Evolutionary conservation across 257 asterid species (phyloP).

Genomic region (Solanum virginianum): DNA sequence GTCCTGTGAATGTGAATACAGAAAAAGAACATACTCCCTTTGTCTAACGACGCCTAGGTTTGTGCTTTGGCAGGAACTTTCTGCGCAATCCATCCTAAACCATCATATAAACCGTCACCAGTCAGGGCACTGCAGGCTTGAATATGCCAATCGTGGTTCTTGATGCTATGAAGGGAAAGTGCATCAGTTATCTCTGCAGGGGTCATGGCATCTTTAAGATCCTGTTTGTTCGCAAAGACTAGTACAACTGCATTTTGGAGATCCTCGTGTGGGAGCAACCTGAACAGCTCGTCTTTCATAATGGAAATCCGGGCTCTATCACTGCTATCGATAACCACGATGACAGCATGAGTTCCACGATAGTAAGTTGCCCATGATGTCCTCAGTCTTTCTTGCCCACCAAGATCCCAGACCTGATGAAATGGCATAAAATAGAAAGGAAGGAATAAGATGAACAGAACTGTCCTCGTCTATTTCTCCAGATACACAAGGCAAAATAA

Average conservation of each 20-base stretch:
- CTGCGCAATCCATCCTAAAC: slow-evolving; percentile 96
- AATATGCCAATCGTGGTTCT: slow-evolving; percentile 98
- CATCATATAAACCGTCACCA: slow-evolving; percentile 92
- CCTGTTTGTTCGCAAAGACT: slow-evolving; percentile 92
- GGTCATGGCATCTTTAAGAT: slow-evolving; percentile 95
- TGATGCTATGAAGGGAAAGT: slow-evolving; percentile 85
- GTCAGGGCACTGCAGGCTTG: slow-evolving; percentile 94
- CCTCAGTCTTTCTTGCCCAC: slow-evolving; percentile 91
- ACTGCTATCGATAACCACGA: slow-evolving; percentile 88
- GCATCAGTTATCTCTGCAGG: slow-evolving; percentile 98
- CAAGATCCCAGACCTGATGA: slow-evolving; percentile 90
- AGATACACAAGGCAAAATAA: neutral
- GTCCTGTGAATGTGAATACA: neutral
- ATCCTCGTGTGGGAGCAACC: slow-evolving; percentile 82
- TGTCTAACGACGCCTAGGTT: slow-evolving; percentile 23
- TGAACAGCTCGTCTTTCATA: slow-evolving; percentile 83
- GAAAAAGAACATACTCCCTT: neutral
- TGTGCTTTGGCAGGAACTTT: slow-evolving; percentile 72
- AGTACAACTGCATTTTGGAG: slow-evolving; percentile 73
- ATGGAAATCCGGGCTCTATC: slow-evolving; percentile 87
- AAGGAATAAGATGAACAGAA: neutral
- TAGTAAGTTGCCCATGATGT: slow-evolving; percentile 95
- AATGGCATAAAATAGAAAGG: neutral
- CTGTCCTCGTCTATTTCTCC: neutral
- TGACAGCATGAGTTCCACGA: slow-evolving; percentile 90